A percentile compares a stretch with the other conserved stretches of the same genome.
Conservation (phyloP, 2,329 filamentous ascomycete species). For the Fusarium keratoplasticum region DNA sequence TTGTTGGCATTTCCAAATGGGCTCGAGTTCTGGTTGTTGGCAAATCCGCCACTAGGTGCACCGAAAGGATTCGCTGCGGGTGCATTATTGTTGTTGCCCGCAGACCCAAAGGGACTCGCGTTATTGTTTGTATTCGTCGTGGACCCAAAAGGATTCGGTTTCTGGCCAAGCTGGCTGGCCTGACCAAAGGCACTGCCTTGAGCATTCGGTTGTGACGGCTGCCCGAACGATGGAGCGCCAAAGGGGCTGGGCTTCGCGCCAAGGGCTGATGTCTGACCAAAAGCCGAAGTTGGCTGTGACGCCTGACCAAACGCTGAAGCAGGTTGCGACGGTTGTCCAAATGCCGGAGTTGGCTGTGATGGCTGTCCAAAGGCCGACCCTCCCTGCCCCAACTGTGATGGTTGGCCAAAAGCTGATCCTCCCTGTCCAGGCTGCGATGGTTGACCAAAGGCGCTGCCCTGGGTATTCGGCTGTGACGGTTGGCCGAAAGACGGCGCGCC, state of each 20-base stretch:
- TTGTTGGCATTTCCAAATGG: slow-evolving; percentile 36
- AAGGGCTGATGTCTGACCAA: slow-evolving; percentile 50
- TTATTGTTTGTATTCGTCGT: slow-evolving; percentile 34
- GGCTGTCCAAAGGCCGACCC: slow-evolving; percentile 1
- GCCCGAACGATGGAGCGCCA: slow-evolving; percentile 48
- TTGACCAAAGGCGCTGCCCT: not conserved
- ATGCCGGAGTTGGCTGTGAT: slow-evolving; percentile 54
- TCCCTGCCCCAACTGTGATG: not conserved
- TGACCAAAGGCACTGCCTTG: slow-evolving; percentile 49
- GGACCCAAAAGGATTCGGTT: slow-evolving; percentile 53
- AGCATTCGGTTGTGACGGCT: slow-evolving; percentile 48
- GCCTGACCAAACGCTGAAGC: slow-evolving; percentile 58
- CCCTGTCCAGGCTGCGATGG: not conserved
- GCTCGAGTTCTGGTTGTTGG: slow-evolving; percentile 28
- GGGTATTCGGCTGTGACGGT: not conserved
- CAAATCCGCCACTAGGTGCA: slow-evolving; percentile 24
- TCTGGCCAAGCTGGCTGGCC: slow-evolving; percentile 51
- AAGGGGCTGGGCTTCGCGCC: slow-evolving; percentile 49
- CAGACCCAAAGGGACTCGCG: slow-evolving; percentile 43
- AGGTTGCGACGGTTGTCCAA: slow-evolving; percentile 53
- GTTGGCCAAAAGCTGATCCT: not conserved
- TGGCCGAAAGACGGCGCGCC: slow-evolving; percentile 8
- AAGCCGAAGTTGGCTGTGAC: slow-evolving; percentile 45
- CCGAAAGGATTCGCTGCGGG: slow-evolving; percentile 46
- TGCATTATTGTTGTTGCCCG: slow-evolving; percentile 34